Conservation (phyloP, 495 filamentous ascomycete species). For the Trichocladium antarcticum region DNA sequence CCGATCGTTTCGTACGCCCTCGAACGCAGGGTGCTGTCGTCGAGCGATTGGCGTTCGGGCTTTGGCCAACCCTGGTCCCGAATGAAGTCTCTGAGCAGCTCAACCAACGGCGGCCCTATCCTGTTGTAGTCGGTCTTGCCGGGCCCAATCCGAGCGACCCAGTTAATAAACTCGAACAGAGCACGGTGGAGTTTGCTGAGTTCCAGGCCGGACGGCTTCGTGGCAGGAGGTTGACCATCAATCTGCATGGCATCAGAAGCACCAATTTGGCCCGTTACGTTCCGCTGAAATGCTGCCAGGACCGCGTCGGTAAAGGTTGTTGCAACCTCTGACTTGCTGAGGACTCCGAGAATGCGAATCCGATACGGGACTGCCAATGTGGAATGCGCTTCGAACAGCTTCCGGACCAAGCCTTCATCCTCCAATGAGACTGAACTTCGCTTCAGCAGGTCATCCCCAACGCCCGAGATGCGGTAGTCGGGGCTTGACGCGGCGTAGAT, state of each 20-base stretch:
- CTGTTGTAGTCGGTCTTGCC: constrained; percentile 38
- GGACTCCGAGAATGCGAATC: constrained; percentile 57
- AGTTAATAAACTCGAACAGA: constrained; percentile 80
- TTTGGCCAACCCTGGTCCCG: constrained; percentile 75
- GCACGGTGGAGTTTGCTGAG: constrained; percentile 53
- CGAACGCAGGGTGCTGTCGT: constrained; percentile 55
- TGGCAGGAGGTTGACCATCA: constrained; percentile 23
- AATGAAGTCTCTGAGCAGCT: constrained; percentile 61
- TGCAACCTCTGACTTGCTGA: constrained; percentile 62
- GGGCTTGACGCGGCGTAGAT: constrained; percentile 71
- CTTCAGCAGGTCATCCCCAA: constrained; percentile 79
- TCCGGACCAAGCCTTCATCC: constrained; percentile 47
- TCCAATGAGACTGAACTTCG: constrained; percentile 61
- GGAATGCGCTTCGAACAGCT: constrained; percentile 61
- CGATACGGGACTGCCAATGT: constrained; percentile 60
- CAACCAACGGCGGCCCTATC: constrained; percentile 61
- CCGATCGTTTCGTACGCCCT: constrained; percentile 79
- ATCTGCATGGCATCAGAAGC: constrained; percentile 14
- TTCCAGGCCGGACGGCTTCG: constrained; percentile 19
- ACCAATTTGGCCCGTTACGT: constrained; percentile 17
- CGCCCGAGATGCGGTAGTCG: constrained; percentile 67
- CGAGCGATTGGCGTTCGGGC: constrained; percentile 42
- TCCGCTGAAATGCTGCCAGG: constrained; percentile 22
- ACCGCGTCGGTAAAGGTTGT: constrained; percentile 56
- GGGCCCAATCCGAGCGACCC: constrained; percentile 67